phyloP scores from a whole-genome alignment of 805 yeast species.

The Yamadazyma insecticola region DNA sequence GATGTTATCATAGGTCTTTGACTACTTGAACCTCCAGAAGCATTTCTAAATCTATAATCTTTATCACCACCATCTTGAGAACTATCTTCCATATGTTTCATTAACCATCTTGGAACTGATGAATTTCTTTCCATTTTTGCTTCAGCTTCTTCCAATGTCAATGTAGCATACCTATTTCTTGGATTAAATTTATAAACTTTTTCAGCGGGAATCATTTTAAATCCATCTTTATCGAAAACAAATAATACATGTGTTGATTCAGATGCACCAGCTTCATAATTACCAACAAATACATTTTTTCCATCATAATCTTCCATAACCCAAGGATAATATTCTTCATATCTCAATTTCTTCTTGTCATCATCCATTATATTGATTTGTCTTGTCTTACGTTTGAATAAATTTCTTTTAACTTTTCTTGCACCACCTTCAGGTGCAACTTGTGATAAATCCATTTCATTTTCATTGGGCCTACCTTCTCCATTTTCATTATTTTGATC shows the following conservation, averaged over 20 bases:
- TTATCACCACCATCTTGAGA: conserved; percentile 40
- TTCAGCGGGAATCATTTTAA: conserved; percentile 92
- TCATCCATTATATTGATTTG: conserved; percentile 82
- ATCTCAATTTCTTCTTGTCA: conserved; percentile 74
- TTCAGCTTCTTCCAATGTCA: conserved; percentile 95
- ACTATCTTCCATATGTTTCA: conserved; percentile 76
- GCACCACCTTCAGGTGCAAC: conserved; percentile 95
- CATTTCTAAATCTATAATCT: conserved; percentile 44
- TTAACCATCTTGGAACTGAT: conserved; percentile 88
- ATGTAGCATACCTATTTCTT: conserved; percentile 86
- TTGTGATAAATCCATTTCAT: conserved; percentile 50
- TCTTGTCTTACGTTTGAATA: conserved; percentile 74
- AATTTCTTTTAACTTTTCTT: conserved; percentile 53
- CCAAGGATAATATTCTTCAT: conserved; percentile 98
- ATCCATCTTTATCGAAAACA: conserved; percentile 81
- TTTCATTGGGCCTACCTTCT: conserved; percentile 16
- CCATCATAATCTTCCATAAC: conserved; percentile 96
- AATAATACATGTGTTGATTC: conserved; percentile 78
- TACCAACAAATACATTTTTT: conserved; percentile 90
- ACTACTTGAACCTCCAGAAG: conserved; percentile 6
- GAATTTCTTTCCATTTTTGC: conserved; percentile 80
- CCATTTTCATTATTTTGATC: conserved; percentile 2
- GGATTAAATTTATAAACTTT: conserved; percentile 92
- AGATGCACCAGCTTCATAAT: conserved; percentile 84
- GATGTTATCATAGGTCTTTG: conserved; percentile 6